Percentiles rank a stretch among this genome's conserved stretches.
Conservation (phyloP, 148 eudicot species). For the Heliosperma pusillum region DNA sequence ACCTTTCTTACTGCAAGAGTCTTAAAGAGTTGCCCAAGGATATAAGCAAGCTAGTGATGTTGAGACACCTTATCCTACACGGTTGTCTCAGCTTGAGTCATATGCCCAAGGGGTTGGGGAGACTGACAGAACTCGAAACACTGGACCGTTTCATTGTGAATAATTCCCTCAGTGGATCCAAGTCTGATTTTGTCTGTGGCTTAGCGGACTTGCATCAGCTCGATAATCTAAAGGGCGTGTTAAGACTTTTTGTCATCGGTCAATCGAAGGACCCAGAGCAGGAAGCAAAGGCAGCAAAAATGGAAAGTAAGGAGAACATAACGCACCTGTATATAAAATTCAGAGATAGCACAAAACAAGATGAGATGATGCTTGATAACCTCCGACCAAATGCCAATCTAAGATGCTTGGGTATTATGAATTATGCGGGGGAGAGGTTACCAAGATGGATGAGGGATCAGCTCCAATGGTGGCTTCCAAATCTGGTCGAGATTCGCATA, state of each 20-base stretch:
- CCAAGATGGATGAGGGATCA: slow-evolving; percentile 16
- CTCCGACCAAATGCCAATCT: slow-evolving; percentile 11
- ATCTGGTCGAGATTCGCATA: neutral
- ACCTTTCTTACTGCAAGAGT: neutral
- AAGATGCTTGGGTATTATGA: neutral
- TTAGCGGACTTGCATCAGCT: neutral
- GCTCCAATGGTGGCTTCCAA: neutral
- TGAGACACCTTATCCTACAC: slow-evolving; percentile 6
- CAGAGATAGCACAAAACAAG: neutral
- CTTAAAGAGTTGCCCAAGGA: slow-evolving; percentile 13
- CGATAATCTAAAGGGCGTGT: neutral
- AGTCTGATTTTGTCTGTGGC: neutral
- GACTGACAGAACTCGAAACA: slow-evolving; percentile 5
- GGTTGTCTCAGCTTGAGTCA: slow-evolving; percentile 1
- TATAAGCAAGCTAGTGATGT: slow-evolving; percentile 7
- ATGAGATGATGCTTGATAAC: slow-evolving; percentile 11
- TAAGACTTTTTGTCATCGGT: neutral
- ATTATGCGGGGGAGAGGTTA: slow-evolving; percentile 1
- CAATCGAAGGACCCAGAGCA: neutral
- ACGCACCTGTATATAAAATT: neutral
- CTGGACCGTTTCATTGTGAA: neutral
- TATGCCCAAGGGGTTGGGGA: slow-evolving; percentile 11
- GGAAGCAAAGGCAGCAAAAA: slow-evolving; percentile 6
- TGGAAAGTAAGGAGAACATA: neutral
- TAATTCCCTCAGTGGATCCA: neutral